Conservation (phyloP, 2,329 filamentous ascomycete species). For the Trichoderma sp. region DNA sequence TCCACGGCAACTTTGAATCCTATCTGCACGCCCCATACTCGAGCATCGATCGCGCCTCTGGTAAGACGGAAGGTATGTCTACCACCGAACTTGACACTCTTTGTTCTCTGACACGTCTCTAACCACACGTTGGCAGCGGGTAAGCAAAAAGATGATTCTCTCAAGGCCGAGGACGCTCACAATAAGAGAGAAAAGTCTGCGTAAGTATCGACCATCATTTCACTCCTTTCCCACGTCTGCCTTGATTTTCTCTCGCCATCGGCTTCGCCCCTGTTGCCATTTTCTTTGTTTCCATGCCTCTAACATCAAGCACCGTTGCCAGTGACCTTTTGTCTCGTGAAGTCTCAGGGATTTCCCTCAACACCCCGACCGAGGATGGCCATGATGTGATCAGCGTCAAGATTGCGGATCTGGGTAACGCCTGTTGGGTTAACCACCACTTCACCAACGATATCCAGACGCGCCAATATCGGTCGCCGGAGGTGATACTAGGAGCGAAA, state of each 20-base stretch:
- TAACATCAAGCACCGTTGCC: neutral
- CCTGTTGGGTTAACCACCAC: constrained; percentile 98
- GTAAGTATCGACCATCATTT: constrained; percentile 57
- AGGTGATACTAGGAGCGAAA: constrained; percentile 94
- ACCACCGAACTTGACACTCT: no score
- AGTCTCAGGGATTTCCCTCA: constrained; percentile 87
- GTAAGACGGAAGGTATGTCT: constrained; percentile 70
- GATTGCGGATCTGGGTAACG: constrained; percentile 96
- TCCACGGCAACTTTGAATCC: constrained; percentile 88
- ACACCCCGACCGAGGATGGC: constrained; percentile 53
- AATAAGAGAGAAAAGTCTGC: constrained; percentile 90
- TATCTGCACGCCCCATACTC: constrained; percentile 59
- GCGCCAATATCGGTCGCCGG: constrained; percentile 92
- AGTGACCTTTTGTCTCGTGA: constrained; percentile 90
- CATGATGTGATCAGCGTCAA: constrained; percentile 92
- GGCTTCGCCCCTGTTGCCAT: neutral
- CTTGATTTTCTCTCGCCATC: neutral
- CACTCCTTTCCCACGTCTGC: neutral
- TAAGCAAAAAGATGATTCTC: constrained; percentile 48
- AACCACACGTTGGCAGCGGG: constrained; percentile 31
- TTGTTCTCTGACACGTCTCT: neutral
- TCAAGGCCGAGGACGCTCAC: constrained; percentile 64
- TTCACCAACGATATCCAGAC: constrained; percentile 99
- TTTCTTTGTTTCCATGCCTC: neutral
- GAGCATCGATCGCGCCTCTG: constrained; percentile 44